phyloP scores from a whole-genome alignment of 176 grass and related monocot species.

The Musa beccarii region DNA sequence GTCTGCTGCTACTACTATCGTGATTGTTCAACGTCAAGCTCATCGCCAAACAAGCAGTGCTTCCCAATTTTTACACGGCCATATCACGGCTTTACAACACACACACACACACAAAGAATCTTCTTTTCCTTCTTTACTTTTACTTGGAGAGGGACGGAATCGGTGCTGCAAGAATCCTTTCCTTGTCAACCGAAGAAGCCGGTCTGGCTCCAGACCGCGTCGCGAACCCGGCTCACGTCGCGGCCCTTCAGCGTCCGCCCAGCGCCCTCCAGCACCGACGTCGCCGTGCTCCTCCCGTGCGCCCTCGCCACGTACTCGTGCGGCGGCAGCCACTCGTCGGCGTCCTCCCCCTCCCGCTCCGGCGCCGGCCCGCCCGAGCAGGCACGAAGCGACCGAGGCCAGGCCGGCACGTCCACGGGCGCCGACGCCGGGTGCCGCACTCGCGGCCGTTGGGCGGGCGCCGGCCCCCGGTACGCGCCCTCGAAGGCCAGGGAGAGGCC shows the following conservation, averaged over 20 bases:
- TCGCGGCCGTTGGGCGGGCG: neutral
- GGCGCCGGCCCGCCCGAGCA: neutral
- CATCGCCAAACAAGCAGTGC: no score
- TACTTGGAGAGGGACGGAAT: neutral
- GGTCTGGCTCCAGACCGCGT: constrained; percentile 36
- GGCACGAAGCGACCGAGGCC: constrained; percentile 1
- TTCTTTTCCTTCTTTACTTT: neutral
- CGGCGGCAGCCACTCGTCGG: constrained; percentile 28
- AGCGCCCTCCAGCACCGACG: constrained; percentile 32
- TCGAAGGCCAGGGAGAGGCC: constrained; percentile 25
- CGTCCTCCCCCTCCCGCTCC: constrained; percentile 8
- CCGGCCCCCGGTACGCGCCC: neutral
- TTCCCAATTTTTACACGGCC: no score
- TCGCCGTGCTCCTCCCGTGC: constrained; percentile 13
- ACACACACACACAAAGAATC: neutral
- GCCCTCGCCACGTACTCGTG: constrained; percentile 27
- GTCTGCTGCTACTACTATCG: no score
- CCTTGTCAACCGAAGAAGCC: constrained; percentile 20
- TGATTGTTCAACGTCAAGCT: no score
- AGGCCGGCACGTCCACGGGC: constrained; percentile 26
- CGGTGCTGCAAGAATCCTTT: neutral
- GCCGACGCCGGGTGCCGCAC: constrained; percentile 15
- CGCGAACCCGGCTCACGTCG: constrained; percentile 36
- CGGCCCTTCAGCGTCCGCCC: constrained; percentile 37
- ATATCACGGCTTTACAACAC: no score